phyloP scores from a whole-genome alignment of 257 asterid species.

The Solanum paucissectum region DNA sequence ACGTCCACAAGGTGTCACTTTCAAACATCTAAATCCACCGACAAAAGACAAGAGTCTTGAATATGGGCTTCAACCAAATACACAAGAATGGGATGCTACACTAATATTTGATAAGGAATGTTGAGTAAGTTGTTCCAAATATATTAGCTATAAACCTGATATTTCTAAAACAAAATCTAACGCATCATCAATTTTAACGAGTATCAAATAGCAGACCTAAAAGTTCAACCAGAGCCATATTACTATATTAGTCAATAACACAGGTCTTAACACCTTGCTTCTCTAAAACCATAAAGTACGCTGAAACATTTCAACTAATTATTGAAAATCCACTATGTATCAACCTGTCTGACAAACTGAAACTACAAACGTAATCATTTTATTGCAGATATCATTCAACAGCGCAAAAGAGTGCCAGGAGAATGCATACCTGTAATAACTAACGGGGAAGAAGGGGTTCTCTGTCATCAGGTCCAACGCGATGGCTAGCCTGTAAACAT shows the following conservation, averaged over 20 bases:
- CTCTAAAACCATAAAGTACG: not conserved
- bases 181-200: not conserved
- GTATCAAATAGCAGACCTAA: not conserved
- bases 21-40: not conserved
- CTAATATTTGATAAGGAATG: not conserved
- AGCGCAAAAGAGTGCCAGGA: not conserved
- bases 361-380: not conserved
- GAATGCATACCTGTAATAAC: not conserved
- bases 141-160: not conserved
- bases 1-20: not conserved
- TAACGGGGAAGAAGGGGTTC: slow-evolving; percentile 9
- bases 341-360: not conserved
- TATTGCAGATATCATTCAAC: not conserved
- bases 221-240: not conserved
- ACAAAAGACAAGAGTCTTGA: not conserved
- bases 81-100: not conserved
- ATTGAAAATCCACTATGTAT: not conserved
- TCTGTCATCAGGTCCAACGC: slow-evolving; percentile 1
- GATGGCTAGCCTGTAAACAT: slow-evolving; percentile 3
- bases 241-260: not conserved
- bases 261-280: not conserved
- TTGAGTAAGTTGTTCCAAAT: not conserved
- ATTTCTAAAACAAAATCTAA: not conserved
- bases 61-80: not conserved
- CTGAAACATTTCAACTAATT: not conserved